Evolutionary conservation across 73 alveolate species (phyloP).

Genomic region (Loxodes magnus): DNA sequence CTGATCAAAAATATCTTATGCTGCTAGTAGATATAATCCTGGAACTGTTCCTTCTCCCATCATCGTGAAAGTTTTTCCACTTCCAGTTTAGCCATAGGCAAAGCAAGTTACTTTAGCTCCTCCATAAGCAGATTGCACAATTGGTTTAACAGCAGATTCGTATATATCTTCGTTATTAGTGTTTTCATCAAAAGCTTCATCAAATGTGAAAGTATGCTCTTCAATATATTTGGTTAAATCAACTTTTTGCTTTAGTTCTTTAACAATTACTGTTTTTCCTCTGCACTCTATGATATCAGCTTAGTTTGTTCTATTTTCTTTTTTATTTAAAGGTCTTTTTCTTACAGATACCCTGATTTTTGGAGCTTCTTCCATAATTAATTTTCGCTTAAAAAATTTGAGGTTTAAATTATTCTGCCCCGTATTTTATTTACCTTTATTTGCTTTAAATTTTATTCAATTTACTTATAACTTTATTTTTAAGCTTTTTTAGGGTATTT

Average conservation of each 20-base stretch:
- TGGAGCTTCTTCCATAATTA: slow-evolving; percentile 29
- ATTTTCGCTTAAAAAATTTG: too few species aligned
- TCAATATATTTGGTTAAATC: slow-evolving; percentile 97
- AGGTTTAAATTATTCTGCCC: too few species aligned
- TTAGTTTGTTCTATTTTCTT: slow-evolving; percentile 30
- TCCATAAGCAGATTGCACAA: background rate
- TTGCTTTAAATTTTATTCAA: too few species aligned
- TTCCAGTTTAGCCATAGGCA: slow-evolving; percentile 15
- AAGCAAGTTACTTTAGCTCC: slow-evolving; percentile 4
- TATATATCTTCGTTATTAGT: background rate
- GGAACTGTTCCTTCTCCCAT: slow-evolving; percentile 6
- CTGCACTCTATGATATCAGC: slow-evolving; percentile 25
- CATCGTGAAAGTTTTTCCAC: slow-evolving; percentile 13
- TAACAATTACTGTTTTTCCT: background rate
- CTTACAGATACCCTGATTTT: slow-evolving; percentile 46
- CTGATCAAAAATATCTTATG: background rate
- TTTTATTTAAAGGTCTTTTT: slow-evolving; percentile 38
- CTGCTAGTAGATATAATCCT: slow-evolving; percentile 5
- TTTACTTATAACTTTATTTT: too few species aligned
- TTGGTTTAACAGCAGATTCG: slow-evolving; percentile 1
- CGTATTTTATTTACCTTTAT: too few species aligned
- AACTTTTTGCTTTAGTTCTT: slow-evolving; percentile 83
- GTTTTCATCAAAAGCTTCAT: slow-evolving; percentile 16
- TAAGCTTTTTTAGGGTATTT: too few species aligned
- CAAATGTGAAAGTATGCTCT: slow-evolving; percentile 84